A percentile compares a stretch with the other conserved stretches of the same genome.
phyloP scores from a whole-genome alignment of 176 grass and related monocot genomes.

The Saccharum officinarum region DNA sequence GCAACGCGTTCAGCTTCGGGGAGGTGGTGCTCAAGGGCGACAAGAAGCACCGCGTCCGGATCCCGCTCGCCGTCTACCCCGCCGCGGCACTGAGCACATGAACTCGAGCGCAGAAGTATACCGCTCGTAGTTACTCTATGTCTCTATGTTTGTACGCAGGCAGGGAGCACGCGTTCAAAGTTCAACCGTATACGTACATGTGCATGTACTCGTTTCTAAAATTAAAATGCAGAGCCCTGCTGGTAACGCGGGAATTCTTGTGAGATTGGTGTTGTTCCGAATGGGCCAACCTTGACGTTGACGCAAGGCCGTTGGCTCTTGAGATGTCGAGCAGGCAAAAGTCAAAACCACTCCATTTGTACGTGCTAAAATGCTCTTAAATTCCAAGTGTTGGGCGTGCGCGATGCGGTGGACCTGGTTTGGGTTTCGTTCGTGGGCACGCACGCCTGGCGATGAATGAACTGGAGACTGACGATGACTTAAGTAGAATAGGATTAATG shows the following conservation, averaged over 20 bases:
- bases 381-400: background rate
- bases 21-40: conserved; percentile 69
- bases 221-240: background rate
- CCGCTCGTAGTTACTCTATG: background rate
- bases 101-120: background rate
- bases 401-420: background rate
- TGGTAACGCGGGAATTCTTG: background rate
- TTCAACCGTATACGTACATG: background rate
- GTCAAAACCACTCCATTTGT: background rate
- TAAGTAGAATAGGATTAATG: conserved; percentile 21
- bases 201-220: background rate
- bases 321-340: background rate
- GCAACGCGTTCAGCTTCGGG: conserved; percentile 64
- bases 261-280: background rate
- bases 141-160: background rate
- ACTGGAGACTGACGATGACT: background rate
- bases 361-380: background rate
- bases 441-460: background rate
- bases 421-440: background rate
- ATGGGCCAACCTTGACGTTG: background rate
- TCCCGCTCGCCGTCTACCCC: conserved; percentile 66
- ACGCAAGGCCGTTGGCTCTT: background rate
- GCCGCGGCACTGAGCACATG: conserved; percentile 38
- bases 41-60: conserved; percentile 67
- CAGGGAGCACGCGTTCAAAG: background rate